Evolutionary conservation across 2,329 filamentous ascomycete species (phyloP), one percentile per base, ranked within the genome.

Genomic region (Monosporascus sp.): DNA sequence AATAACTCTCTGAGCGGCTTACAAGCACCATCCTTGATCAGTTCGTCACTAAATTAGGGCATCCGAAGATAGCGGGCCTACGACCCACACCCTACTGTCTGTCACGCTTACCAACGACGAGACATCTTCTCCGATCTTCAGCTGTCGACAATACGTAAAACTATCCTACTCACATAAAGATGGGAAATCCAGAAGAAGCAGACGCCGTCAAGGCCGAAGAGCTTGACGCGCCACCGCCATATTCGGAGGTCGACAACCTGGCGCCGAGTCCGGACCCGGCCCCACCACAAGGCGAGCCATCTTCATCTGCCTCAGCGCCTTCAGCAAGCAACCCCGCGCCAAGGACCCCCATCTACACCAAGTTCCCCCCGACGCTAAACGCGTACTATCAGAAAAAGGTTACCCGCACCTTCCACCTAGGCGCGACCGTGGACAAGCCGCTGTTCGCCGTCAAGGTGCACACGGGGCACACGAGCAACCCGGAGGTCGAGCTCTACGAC

Each of bases 281-380:
- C 14, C 43, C 5, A 24, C 20, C 37, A 20, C 20, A 41, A 24
- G 24, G 24, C 24, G 24, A 24, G 24, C 24, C 24, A 24, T 24
- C 24, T 24, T 24, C 24, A 24, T 24, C 3, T 4, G 24, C 24
- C 4, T 28, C 48, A 35, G 54, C 52, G 7, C 55, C 56, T 7
- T 47, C 55, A 5, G 24, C 24, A 24, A 24, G 6, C 24, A 24
- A 24, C 6, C 24, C 24, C 24, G 24, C 3, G 24, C 24, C 24
- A 24, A 4, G 3, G 24, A 24, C 24, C 24, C 6, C 24, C 24
- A 24, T 24, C 6, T 24, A 24, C 24, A 24, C 24, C 3, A 24
- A 51, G 8, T 58, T 63, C 40, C 62, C 62, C 20, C 55, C 48
- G 22, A 40, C 44, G 2, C 24, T 64, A 7, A 62, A 63, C 55